phyloP scores from a whole-genome alignment of 1,284 basidiomycete species.

The Baeospora myosura region DNA sequence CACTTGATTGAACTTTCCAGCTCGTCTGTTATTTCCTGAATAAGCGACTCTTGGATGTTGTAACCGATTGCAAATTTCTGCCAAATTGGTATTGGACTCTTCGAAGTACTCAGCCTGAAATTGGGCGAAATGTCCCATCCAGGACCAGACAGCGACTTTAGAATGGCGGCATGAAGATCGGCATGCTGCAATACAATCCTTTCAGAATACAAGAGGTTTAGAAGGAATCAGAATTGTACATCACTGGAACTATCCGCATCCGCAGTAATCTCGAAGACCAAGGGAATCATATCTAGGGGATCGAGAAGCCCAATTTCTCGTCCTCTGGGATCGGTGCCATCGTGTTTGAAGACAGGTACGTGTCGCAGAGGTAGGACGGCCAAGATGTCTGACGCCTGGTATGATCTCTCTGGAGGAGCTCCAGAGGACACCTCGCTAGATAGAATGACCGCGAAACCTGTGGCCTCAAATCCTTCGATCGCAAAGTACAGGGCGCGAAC shows the following conservation, averaged over 20 bases:
- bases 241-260: slow-evolving; percentile 4
- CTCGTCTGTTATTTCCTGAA: slow-evolving; percentile 32
- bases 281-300: slow-evolving; percentile 41
- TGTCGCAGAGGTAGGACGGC: slow-evolving; percentile 36
- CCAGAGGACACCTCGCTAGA: slow-evolving; percentile 20
- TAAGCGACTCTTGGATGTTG: slow-evolving; percentile 28
- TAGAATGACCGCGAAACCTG: slow-evolving; percentile 34
- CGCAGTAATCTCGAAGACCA: slow-evolving; percentile 26
- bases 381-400: slow-evolving; percentile 28
- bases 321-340: slow-evolving; percentile 19
- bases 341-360: slow-evolving; percentile 36
- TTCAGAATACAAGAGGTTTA: neutral
- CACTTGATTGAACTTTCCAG: slow-evolving; percentile 37
- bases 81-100: slow-evolving; percentile 34
- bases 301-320: slow-evolving; percentile 38
- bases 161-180: slow-evolving; percentile 19
- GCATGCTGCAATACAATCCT: slow-evolving; percentile 18
- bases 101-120: slow-evolving; percentile 17
- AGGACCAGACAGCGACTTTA: slow-evolving; percentile 17
- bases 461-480: slow-evolving; percentile 23
- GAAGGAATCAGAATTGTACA: neutral
- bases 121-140: slow-evolving; percentile 20
- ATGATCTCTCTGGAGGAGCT: slow-evolving; percentile 13
- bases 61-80: slow-evolving; percentile 29
- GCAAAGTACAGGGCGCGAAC: slow-evolving; percentile 36